Evolutionary conservation across 1,139 yeast species (phyloP), one percentile per base, ranked within the genome.

Genomic region (Hansenula sp.): DNA sequence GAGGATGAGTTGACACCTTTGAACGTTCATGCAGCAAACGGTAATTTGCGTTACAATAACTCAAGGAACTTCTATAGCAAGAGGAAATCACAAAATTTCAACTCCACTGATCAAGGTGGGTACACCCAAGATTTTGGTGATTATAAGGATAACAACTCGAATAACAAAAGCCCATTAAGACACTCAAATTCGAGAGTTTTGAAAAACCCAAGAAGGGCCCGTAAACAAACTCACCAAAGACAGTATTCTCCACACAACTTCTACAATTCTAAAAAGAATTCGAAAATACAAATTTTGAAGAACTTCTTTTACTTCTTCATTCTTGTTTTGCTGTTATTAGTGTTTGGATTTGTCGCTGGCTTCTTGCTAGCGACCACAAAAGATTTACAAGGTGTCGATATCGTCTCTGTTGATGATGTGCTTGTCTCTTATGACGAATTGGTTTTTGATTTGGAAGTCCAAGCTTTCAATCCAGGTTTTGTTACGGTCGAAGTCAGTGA

Each of bases 381-480:
- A 57, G 96, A 93, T 45, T 70, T 93, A 49, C 80, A 84, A 44
- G 73, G 77, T 50, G 84, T 89, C 27, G 67, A 76, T 25, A 77
- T 90, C 12, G 63, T 70, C 1, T 68, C 79, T 13, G 72, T 91
- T 41, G 79, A 78, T 44, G 88, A 87, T 54, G 77, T 93, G 0
- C 70, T 91, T 27, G 88, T 89, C 4, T 83, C 95, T 48, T 82
- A 84, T 53, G 96, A 90, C 58, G 97, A 90, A 59, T 69, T 93
- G 42, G 77, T 90, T 2, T 89, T 91, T 66, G 89, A 85, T 61
- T 68, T 91, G 51, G 76, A 79, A 4, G 79, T 89, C 18, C 84
- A 81, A 49, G 96, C 95, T 1, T 77, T 83, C 53, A 93, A 93
- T 61, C 97, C 97, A 1, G 96, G 97, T 0, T 77, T 88, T 70